phyloP scores from a whole-genome alignment of 768 basidiomycete genomes.

The Amanita brunnescens region DNA sequence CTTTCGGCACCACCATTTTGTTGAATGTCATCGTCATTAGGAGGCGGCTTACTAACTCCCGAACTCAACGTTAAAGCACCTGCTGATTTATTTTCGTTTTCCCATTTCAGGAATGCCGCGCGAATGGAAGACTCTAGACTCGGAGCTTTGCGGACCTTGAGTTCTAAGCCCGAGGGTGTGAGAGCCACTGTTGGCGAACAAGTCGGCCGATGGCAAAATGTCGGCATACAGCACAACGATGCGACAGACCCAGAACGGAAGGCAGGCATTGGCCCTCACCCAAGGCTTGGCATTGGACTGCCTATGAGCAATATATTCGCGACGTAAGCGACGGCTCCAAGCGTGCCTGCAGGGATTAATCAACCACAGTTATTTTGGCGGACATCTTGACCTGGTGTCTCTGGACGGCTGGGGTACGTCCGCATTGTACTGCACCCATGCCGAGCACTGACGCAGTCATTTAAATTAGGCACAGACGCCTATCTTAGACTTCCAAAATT shows the following conservation, averaged over 20 bases:
- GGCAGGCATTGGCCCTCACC: conserved; percentile 42
- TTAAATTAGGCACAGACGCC: conserved; percentile 80
- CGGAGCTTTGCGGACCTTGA: conserved; percentile 57
- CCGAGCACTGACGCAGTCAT: neutral
- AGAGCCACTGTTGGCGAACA: conserved; percentile 79
- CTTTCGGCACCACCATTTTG: conserved; percentile 5
- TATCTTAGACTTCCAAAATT: conserved; percentile 76
- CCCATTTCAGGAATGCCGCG: conserved; percentile 69
- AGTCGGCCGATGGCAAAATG: conserved; percentile 39
- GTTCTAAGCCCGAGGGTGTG: conserved; percentile 52
- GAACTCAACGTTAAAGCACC: conserved; percentile 45
- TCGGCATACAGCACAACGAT: conserved; percentile 9
- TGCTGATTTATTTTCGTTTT: conserved; percentile 84
- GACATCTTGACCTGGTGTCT: conserved; percentile 68
- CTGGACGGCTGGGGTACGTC: conserved; percentile 73
- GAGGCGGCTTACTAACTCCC: conserved; percentile 57
- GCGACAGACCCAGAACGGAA: conserved; percentile 31
- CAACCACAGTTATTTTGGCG: conserved; percentile 65
- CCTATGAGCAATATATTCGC: conserved; percentile 89
- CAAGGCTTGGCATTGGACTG: conserved; percentile 71
- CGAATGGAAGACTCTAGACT: conserved; percentile 60
- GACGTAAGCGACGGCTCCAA: conserved; percentile 36
- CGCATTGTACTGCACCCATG: too few relatives aligned
- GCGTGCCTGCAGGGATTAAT: neutral
- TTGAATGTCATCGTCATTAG: conserved; percentile 29